Conservation (phyloP, 306 rosid genomes). For the Malus domestica region DNA sequence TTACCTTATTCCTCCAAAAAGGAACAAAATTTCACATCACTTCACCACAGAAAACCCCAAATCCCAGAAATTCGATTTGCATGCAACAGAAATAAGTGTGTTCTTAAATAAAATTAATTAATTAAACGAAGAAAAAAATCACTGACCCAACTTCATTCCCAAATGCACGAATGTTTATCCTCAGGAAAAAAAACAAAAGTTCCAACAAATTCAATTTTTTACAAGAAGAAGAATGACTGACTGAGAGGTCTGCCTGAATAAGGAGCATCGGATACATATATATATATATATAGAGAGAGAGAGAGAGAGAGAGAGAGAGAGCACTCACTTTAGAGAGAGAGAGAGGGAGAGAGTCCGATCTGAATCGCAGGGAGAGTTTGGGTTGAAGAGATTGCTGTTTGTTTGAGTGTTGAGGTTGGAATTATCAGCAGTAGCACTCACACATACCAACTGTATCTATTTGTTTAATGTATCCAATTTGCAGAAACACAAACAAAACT, state of each 20-base stretch:
- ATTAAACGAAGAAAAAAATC: neutral
- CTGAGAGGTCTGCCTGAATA: neutral
- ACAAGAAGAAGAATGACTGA: neutral
- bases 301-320: neutral
- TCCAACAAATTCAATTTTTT: neutral
- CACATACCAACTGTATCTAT: neutral
- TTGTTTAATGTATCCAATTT: neutral
- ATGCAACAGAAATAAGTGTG: conserved; percentile 5
- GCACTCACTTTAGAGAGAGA: conserved; percentile 9
- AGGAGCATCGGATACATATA: neutral
- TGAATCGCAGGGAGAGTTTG: neutral
- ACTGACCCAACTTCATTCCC: neutral
- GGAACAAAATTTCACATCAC: neutral
- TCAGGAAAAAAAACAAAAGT: neutral
- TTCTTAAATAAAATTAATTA: neutral
- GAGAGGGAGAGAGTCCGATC: conserved; percentile 5
- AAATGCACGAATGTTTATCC: neutral
- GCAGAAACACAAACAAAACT: conserved; percentile 7
- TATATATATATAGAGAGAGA: neutral
- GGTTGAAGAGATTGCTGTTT: neutral
- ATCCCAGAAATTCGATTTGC: conserved; percentile 6
- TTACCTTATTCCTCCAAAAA: neutral
- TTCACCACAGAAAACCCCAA: neutral
- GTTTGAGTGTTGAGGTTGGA: neutral
- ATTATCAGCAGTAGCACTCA: neutral